Base-by-base conservation (phyloP, 179 eudicot species). In the Heliamphora pulchella region DNA sequence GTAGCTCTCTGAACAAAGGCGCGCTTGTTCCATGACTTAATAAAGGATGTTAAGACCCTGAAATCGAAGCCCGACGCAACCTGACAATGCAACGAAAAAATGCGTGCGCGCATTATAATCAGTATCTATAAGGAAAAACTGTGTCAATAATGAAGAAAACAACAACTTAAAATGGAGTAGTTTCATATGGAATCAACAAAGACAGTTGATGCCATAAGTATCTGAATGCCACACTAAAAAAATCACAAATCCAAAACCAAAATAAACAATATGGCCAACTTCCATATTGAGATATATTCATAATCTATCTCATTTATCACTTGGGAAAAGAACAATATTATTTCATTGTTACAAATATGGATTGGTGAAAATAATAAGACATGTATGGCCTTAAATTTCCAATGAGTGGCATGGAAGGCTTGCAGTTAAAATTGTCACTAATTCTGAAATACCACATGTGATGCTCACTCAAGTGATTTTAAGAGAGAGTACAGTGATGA, bases 11-110 rank as follows among this genome's bases (percentile, higher is more conserved):
- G 98, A 88, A 88, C 83, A 79, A 82, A 83, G 83, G 91, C 82
- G 87, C 82, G 80, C 86, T 86, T 89, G 88, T 83, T 92, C 98
- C 99, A 96, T 96, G 86, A 81, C 88, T 87, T 82, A 78, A 5
- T 31, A 78, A 76, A 81, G 66, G 79, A 78, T 80, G 78, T 76
- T 75, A 83, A 88, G 76, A 75, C 85, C 80, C 84, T 87, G 74
- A 88, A 80, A 85, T 75, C 81, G 77, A 84, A 82, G 81, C 84
- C 86, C 3, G 51, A 78, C 78, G 84, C 86, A 83, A 85, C 92
- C 93, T 88, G 87, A 63, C 74, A 78, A 14, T 0, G 57, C 31
- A 71, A 43, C 72, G 13, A 64, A 54, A 81, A 63, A 59, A 76
- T 20, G 44, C 53, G 61, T 4, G 14, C 10, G 6, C 53, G 46